Conservation (phyloP, 2,329 filamentous ascomycete species). For the Chaetomium strumarium region DNA sequence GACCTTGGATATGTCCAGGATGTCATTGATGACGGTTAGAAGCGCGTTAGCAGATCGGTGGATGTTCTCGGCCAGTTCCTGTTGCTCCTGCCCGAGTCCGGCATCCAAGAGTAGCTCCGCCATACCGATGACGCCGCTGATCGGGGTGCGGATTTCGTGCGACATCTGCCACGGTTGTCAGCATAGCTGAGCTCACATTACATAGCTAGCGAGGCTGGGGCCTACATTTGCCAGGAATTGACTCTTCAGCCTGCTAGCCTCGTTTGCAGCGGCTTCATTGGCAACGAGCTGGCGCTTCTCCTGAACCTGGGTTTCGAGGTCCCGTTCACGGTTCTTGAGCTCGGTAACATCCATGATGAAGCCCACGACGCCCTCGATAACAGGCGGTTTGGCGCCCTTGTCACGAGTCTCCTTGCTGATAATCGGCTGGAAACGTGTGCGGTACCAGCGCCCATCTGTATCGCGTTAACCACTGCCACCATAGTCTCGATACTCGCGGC, state of each 20-base stretch:
- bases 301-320: slow-evolving; percentile 56
- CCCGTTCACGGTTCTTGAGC: slow-evolving; percentile 57
- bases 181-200: background rate
- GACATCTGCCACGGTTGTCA: slow-evolving; percentile 50
- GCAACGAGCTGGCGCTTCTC: slow-evolving; percentile 67
- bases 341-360: slow-evolving; percentile 78
- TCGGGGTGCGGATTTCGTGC: slow-evolving; percentile 73
- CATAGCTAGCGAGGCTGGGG: slow-evolving; percentile 11
- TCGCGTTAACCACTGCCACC: slow-evolving; percentile 10
- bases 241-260: slow-evolving; percentile 73
- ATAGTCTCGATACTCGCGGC: slow-evolving; percentile 28
- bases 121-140: slow-evolving; percentile 77
- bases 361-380: slow-evolving; percentile 66
- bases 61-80: slow-evolving; percentile 71
- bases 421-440: slow-evolving; percentile 65
- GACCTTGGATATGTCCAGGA: slow-evolving; percentile 83
- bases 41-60: slow-evolving; percentile 74
- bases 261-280: slow-evolving; percentile 72
- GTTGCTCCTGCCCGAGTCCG: slow-evolving; percentile 61
- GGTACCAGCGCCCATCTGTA: slow-evolving; percentile 58
- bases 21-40: slow-evolving; percentile 85
- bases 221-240: slow-evolving; percentile 65
- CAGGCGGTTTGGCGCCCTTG: slow-evolving; percentile 41
- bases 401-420: slow-evolving; percentile 50
- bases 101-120: slow-evolving; percentile 67